Conservation (phyloP, 257 asterid species). For the Anisodus tanguticus region DNA sequence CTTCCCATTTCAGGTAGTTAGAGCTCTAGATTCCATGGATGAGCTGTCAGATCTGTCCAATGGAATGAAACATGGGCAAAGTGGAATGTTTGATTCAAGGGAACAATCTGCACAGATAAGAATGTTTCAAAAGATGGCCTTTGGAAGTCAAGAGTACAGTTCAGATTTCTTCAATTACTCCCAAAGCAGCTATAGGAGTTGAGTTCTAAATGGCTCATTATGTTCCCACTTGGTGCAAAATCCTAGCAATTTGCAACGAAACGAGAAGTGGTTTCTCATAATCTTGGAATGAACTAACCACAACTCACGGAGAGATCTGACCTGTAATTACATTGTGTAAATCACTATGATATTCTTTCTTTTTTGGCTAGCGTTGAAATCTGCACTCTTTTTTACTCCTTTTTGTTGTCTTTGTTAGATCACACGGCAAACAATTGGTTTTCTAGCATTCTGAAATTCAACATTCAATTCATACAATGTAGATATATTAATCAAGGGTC, state of each 20-base stretch:
- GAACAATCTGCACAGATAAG: slow-evolving; percentile 88
- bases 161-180: slow-evolving; percentile 57
- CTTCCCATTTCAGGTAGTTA: slow-evolving; percentile 57
- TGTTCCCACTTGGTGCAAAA: neutral
- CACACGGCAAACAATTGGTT: neutral
- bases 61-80: slow-evolving; percentile 86
- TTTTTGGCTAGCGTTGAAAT: slow-evolving; percentile 9
- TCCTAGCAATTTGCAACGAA: neutral
- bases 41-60: slow-evolving; percentile 76
- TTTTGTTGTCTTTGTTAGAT: neutral
- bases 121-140: slow-evolving; percentile 89
- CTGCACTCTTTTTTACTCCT: neutral
- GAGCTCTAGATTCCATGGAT: slow-evolving; percentile 79
- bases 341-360: slow-evolving; percentile 27
- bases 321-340: slow-evolving; percentile 24
- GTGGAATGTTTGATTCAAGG: slow-evolving; percentile 72
- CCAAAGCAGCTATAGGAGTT: slow-evolving; percentile 65
- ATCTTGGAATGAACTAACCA: slow-evolving; percentile 8
- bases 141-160: slow-evolving; percentile 82
- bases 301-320: neutral
- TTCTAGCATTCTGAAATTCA: slow-evolving; percentile 24
- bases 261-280: neutral
- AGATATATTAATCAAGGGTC: slow-evolving; percentile 2
- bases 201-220: neutral
- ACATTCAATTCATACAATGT: slow-evolving; percentile 19